A percentile compares a stretch with the other conserved stretches of the same genome.
Evolutionary conservation across 1,139 yeast genomes (phyloP).

Genomic region (Lodderomyces theae): DNA sequence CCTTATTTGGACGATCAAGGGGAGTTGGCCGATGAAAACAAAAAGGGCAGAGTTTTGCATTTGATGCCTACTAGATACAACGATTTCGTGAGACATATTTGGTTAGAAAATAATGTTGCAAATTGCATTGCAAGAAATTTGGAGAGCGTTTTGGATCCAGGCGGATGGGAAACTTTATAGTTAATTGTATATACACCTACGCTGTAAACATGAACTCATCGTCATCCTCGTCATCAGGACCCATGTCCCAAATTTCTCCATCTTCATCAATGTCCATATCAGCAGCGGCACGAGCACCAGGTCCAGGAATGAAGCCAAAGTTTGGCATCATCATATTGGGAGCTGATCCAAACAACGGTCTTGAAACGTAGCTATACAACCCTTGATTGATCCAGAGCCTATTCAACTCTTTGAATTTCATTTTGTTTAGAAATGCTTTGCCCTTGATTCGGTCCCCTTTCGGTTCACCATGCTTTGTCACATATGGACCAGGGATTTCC

Average conservation of each 20-base stretch:
- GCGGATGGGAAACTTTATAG: constrained; percentile 93
- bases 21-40: constrained; percentile 73
- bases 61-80: constrained; percentile 65
- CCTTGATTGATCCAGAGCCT: constrained; percentile 60
- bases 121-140: constrained; percentile 76
- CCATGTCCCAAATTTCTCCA: constrained; percentile 13
- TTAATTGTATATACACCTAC: constrained; percentile 4
- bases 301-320: constrained; percentile 9
- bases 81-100: constrained; percentile 60
- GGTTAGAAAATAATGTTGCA: constrained; percentile 80
- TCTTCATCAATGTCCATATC: constrained; percentile 20
- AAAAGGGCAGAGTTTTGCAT: constrained; percentile 70
- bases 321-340: constrained; percentile 7
- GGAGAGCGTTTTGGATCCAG: constrained; percentile 77
- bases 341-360: constrained; percentile 31
- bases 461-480: constrained; percentile 72
- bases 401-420: constrained; percentile 54
- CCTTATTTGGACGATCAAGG: constrained; percentile 90
- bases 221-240: constrained; percentile 17
- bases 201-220: constrained; percentile 10
- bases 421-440: constrained; percentile 51
- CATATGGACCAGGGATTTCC: constrained; percentile 59
- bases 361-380: constrained; percentile 35
- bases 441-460: constrained; percentile 51
- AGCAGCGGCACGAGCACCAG: constrained; percentile 8